Evolutionary conservation across 139 green algal genomes (phyloP), one percentile per base, ranked within the genome.

Genomic region (Penium margaritaceum): DNA sequence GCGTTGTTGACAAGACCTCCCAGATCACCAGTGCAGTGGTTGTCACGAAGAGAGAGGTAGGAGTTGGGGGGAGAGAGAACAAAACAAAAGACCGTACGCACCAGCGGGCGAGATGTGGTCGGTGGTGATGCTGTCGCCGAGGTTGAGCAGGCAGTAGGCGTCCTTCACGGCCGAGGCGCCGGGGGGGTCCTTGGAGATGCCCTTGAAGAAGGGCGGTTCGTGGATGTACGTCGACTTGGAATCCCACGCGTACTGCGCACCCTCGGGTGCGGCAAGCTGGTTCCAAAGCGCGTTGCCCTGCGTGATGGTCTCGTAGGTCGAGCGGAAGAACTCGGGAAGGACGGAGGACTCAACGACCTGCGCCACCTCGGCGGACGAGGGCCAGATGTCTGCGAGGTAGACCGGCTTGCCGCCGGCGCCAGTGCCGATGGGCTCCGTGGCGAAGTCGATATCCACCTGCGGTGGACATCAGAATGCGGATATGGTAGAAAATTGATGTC

Each of bases 201-300:
- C 39, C 73, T 80, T 76, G 73, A 80, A 80, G 73, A 69, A 80
- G 19, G 63, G 73, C 19, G 73, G 73, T 27, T 80, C 32, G 73
- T 80, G 63, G 24, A 80, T 37, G 64, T 80, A 80, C 7, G 71
- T 78, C 30, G 71, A 78, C n/a, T 74, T 64, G 29, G 43, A 21
- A 29, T 78, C 71, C 71, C 71, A 78, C 29, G 15, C 15, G 46
- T 78, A 78, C 24, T 74, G 44, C 19, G 60, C 21, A 14, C 66
- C 71, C 19, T 74, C 66, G 19, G 67, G 17, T 5, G 37, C 36
- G n/a, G 27, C 32, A 30, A 78, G 71, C 7, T n/a, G 15, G 38
- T 78, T 78, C 58, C 58, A 78, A 2, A 74, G 27, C 38, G 67
- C n/a, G 63, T 78, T 78, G 58, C 60, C 70, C 38, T 77, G 19